Percentiles rank a stretch among this genome's conserved stretches.
phyloP scores from a whole-genome alignment of 257 asterid genomes.

The Primulina tabacum region DNA sequence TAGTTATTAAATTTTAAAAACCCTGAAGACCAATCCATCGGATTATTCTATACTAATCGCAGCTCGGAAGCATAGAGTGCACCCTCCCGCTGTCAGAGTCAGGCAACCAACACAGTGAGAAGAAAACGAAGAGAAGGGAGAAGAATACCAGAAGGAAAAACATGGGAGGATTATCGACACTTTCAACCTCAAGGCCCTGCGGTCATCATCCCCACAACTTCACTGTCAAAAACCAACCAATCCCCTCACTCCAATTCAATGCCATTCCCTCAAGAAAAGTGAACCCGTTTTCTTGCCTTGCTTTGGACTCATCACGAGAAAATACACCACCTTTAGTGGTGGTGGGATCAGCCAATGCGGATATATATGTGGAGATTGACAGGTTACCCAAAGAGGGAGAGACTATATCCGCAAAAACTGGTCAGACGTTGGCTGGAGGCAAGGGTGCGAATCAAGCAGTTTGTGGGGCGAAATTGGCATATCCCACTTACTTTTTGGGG shows the following conservation, averaged over 20 bases:
- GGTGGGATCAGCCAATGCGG: constrained; percentile 98
- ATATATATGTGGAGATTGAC: constrained; percentile 83
- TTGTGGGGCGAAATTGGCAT: constrained; percentile 61
- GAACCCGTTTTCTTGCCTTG: constrained; percentile 41
- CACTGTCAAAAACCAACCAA: constrained; percentile 20
- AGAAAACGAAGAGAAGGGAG: constrained; percentile 1
- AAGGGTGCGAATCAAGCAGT: constrained; percentile 98
- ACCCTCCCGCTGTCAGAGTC: background rate
- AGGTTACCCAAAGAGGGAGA: constrained; percentile 83
- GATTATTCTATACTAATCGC: no score
- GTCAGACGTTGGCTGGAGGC: constrained; percentile 86
- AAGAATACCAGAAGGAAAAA: background rate
- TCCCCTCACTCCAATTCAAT: constrained; percentile 28
- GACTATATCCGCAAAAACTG: constrained; percentile 75
- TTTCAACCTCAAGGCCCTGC: constrained; percentile 45
- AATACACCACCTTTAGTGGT: constrained; percentile 63
- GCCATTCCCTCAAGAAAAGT: constrained; percentile 33
- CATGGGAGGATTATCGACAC: constrained; percentile 45
- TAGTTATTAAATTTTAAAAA: no score
- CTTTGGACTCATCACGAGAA: constrained; percentile 34
- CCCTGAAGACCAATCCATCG: no score
- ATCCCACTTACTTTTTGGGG: constrained; percentile 84
- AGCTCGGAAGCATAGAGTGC: no score
- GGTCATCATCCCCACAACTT: constrained; percentile 22
- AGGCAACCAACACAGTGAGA: constrained; percentile 20